Base-by-base conservation (phyloP, 2,329 filamentous ascomycete genomes). In the Penicillium sp. region DNA sequence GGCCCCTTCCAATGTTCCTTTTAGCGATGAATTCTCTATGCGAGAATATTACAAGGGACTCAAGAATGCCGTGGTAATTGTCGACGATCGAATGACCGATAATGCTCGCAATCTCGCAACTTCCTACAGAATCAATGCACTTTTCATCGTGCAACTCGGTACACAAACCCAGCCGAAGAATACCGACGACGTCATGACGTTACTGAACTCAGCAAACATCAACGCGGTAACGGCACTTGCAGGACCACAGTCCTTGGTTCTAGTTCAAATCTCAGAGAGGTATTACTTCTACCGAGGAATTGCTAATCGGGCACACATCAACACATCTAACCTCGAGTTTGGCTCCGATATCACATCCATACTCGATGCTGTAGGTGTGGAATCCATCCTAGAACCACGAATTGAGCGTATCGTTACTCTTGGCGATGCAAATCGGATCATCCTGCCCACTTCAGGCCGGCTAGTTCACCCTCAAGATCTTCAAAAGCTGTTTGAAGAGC, bases 41-140 rank as follows among this genome's bases (percentile, higher is more conserved):
- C 28, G 4, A 8, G 8, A 35, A 4, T 46, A 46, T 11, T 46
- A 46, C 14, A 46, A 46, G 14, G 7, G 35, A 46, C 30, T 33
- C 17, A 35, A n/a, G 14, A 46, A 10, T n/a, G 48, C 16, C 5
- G 56, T 70, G 7, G 61, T 70, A n/a, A 55, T 69, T 35, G 67
- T 69, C 25, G 63, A 69, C 14, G 66, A 69, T 26, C 57, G 59
- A 47, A 70, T 70, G 68, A 67, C 65, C 17, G 68, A 70, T 38
- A 68, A 69, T 58, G 65, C 68, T 25, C 61, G 68, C 35, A 68
- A 67, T 42, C 60, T 70, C 16, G 64, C 67, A 25, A 57, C 60
- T 14, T 25, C 60, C 16, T 61, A 60, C 25, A 58, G 68, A 53
- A 62, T 69, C 33, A 70, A 70, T 56, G 67, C 62, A 2, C 53